Base-by-base conservation (phyloP, 768 basidiomycete genomes). In the Leccinum pellstonianum region DNA sequence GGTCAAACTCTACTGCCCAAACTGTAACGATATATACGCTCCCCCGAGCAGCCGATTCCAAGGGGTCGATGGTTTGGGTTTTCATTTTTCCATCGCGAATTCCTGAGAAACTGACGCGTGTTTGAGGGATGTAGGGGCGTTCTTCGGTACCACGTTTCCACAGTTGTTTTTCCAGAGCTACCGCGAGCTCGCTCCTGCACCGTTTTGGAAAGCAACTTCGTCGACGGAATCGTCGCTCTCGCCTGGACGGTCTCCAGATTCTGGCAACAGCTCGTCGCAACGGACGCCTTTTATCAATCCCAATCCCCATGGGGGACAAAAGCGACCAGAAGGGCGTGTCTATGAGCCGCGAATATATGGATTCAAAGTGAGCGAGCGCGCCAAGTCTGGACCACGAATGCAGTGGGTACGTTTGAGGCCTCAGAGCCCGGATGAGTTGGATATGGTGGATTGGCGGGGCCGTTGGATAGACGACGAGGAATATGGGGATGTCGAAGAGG, bases 91-190 rank as follows among this genome's bases (percentile, higher is more conserved):
- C 53, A 12, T 62, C 61, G 49, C 50, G 54, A 23, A 55, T 21
- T 47, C 52, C 47, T 52, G 58, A 56, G 43, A 37, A 62, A 50
- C 62, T 56, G 59, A 66, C 29, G 57, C 51, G 52, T 23, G 63
- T 64, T 62, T 41, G 63, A 67, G 58, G 63, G 62, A 64, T 61
- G 37, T 62, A 98, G 95, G 96, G 62, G 97, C 97, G 11, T 99
- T 98, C 79, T 99, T 99, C 78, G 97, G 97, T 21, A 98, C 96
- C 0, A 98, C 96, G n/a, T 99, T 99, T 74, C 82, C 95, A 1
- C 95, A 98, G 69, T 81, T 99, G 25, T 96, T 98, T 78, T 98
- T 98, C 83, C 95, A 98, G 71, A 95, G 91, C 62, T 98, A 96
- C 77, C 91, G 92, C 25, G 94, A 96, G 72, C 83, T 95, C n/a